Conservation (phyloP, 2,329 filamentous ascomycete genomes). For the Penicillium sp. region DNA sequence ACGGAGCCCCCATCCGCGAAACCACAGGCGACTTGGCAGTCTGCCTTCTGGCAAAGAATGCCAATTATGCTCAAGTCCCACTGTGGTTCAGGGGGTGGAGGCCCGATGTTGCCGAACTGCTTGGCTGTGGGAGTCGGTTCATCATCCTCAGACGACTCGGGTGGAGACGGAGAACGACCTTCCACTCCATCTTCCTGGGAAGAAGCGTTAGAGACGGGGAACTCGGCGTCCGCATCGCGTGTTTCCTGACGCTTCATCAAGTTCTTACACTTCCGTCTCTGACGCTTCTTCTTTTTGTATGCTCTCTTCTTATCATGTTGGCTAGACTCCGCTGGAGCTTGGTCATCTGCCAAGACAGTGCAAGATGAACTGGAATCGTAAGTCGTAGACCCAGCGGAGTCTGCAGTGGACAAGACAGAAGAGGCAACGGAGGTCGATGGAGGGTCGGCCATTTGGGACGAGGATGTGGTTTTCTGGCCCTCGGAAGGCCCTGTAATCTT, state of each 20-base stretch:
- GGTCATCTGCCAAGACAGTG: background rate
- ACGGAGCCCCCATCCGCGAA: slow-evolving; percentile 29
- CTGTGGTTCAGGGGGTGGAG: background rate
- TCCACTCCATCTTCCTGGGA: background rate
- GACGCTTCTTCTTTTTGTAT: background rate
- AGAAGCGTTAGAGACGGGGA: background rate
- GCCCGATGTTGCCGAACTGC: background rate
- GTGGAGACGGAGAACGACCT: background rate
- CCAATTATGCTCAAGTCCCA: background rate
- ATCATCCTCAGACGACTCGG: background rate
- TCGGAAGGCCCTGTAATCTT: background rate
- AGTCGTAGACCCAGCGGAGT: background rate
- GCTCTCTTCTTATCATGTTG: background rate
- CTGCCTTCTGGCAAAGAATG: slow-evolving; percentile 19
- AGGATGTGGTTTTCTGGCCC: background rate
- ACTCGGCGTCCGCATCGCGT: background rate
- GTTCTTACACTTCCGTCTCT: background rate
- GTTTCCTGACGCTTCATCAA: background rate
- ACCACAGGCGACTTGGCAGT: slow-evolving; percentile 31
- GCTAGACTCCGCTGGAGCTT: background rate
- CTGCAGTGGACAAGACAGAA: background rate
- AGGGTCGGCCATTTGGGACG: background rate
- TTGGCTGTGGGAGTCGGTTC: background rate
- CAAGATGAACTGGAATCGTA: background rate
- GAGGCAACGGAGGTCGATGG: background rate